Evolutionary conservation across 768 basidiomycete species (phyloP).

Genomic region (Clitopilus passeckerianus): DNA sequence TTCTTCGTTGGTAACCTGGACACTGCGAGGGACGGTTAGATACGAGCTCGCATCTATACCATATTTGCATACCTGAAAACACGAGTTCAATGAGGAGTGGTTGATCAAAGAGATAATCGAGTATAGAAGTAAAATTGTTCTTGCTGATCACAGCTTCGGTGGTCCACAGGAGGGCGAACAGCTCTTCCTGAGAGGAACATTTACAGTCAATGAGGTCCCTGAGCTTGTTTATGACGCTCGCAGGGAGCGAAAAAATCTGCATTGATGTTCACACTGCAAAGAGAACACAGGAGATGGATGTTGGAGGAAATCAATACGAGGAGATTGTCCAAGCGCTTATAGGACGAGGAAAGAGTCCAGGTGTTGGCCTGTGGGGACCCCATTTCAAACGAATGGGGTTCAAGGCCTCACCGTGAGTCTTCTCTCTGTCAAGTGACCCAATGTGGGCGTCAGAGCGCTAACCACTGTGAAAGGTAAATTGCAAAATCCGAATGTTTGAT

Average conservation of each 20-base stretch:
- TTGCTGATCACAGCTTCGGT: conserved; percentile 16
- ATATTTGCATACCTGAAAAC: conserved; percentile 17
- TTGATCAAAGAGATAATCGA: conserved; percentile 18
- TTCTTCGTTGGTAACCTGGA: too few relatives aligned
- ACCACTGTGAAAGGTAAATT: too few relatives aligned
- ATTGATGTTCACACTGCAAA: not conserved
- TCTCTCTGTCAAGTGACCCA: not conserved
- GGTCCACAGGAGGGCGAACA: conserved; percentile 3
- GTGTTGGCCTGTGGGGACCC: too few relatives aligned
- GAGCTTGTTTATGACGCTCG: not conserved
- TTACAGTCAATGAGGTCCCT: not conserved
- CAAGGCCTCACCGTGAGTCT: not conserved
- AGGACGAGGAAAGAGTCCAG: too few relatives aligned
- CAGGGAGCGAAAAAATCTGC: not conserved
- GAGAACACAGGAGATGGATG: too few relatives aligned
- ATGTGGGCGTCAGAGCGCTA: not conserved
- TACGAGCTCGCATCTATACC: not conserved
- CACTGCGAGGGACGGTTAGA: not conserved
- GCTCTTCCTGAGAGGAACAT: not conserved
- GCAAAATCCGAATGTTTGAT: too few relatives aligned
- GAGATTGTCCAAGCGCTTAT: too few relatives aligned
- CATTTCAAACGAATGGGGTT: too few relatives aligned
- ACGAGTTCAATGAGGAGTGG: conserved; percentile 17
- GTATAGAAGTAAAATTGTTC: conserved; percentile 13
- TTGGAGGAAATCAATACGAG: too few relatives aligned